These are phyloP conservation scores for Candida sakaeoensis DNA, from an alignment of 805 yeast genomes.

Conservation along the genomic window DNA sequence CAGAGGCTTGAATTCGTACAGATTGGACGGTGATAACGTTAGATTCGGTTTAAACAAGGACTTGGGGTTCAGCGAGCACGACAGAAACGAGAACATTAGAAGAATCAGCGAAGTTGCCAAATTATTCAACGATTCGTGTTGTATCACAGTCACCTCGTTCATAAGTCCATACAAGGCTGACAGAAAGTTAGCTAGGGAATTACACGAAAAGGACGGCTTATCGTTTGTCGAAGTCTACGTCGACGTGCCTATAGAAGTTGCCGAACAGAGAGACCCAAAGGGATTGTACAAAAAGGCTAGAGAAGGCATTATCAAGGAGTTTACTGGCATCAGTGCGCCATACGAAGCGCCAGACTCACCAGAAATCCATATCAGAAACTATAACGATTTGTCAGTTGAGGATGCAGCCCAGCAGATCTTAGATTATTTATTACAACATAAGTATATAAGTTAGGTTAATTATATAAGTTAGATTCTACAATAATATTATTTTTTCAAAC, in stretches of 20 bases:
- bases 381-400: constrained; percentile 62
- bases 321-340: constrained; percentile 95
- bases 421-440: constrained; percentile 58
- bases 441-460: constrained; percentile 31
- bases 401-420: constrained; percentile 73
- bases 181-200: constrained; percentile 78
- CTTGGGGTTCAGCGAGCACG: constrained; percentile 86
- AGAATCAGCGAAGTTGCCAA: constrained; percentile 93
- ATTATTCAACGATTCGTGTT: constrained; percentile 89
- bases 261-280: constrained; percentile 96
- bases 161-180: constrained; percentile 88
- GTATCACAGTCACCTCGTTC: constrained; percentile 84
- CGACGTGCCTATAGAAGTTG: constrained; percentile 90
- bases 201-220: constrained; percentile 69
- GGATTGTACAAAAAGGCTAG: constrained; percentile 96
- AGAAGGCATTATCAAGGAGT: constrained; percentile 89
- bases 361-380: constrained; percentile 77
- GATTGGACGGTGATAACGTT: constrained; percentile 92
- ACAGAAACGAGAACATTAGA: constrained; percentile 91
- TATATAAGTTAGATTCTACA: no score
- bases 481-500: constrained; percentile 56
- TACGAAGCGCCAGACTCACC: constrained; percentile 88
- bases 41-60: constrained; percentile 95
- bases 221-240: constrained; percentile 90
- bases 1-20: constrained; percentile 68